Conservation (phyloP, 345 rosid species). For the Citrus mangshanensis region DNA sequence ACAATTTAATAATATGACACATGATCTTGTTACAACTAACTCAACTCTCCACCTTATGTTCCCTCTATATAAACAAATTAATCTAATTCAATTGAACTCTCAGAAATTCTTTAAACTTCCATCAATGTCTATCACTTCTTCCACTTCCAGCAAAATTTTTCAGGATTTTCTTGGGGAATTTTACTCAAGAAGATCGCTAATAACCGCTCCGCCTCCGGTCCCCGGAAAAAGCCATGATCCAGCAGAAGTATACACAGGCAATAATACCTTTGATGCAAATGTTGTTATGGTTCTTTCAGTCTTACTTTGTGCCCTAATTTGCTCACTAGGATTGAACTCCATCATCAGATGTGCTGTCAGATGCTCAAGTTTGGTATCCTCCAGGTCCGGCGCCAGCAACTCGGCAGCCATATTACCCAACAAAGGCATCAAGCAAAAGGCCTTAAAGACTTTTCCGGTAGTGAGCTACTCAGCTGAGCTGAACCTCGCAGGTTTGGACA, state of each 20-base stretch:
- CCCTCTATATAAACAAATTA: conserved; percentile 33
- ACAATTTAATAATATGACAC: background rate
- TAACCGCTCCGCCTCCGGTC: conserved; percentile 42
- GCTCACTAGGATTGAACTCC: conserved; percentile 74
- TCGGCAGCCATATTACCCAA: conserved; percentile 45
- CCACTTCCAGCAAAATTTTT: conserved; percentile 23
- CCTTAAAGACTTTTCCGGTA: conserved; percentile 64
- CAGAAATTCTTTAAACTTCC: background rate
- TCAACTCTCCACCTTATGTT: background rate
- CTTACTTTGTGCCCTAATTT: conserved; percentile 76
- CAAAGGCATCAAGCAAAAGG: conserved; percentile 72
- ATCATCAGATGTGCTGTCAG: conserved; percentile 67
- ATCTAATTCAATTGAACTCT: background rate
- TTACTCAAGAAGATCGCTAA: conserved; percentile 49
- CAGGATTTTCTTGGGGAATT: conserved; percentile 31
- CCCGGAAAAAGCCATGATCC: conserved; percentile 26
- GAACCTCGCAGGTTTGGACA: conserved; percentile 48
- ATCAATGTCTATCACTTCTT: conserved; percentile 26
- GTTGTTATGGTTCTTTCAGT: conserved; percentile 78
- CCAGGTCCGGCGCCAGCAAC: conserved; percentile 22
- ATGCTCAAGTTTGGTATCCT: conserved; percentile 41
- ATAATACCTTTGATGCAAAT: conserved; percentile 63
- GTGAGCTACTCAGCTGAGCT: conserved; percentile 52
- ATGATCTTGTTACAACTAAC: conserved; percentile 10
- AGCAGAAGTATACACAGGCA: conserved; percentile 25